Base-by-base conservation (phyloP, 164 flowering plant genomes). In the Tinospora cordifolia region DNA sequence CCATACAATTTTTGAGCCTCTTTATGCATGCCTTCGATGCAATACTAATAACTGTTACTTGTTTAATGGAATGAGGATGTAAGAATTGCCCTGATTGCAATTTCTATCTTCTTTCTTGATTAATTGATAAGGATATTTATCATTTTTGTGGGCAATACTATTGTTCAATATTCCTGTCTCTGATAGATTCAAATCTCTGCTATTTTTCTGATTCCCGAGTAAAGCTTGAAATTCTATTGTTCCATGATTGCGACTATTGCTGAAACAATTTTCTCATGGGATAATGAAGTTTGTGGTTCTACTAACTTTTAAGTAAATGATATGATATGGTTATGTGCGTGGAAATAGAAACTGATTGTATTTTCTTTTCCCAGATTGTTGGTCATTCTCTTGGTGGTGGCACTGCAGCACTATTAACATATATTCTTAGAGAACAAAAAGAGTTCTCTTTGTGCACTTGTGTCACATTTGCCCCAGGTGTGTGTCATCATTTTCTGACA, bases 381-480 rank as follows among this genome's bases (percentile, higher is more conserved):
- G 98, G 98, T 64, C 99, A 92, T 79, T 95, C 99, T 21, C 89
- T 95, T 44, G 99, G 99, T 75, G 99, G 98, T 73, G 99, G 99
- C 62, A 92, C 98, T 66, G 99, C 98, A 77, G 96, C 99, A 24
- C 75, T 95, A 21, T 78, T 95, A 68, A 88, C 99, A 40, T 95
- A 92, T 74, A 87, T 92, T 74, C 91, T 95, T 66, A 87, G 99
- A 40, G 99, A 95, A 72, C 87, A 83, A 66, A 87, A 85, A 77
- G 98, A 89, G 71, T 86, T 94, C 38, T 83, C 87, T 57, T 83
- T 90, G 11, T 77, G 75, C 75, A 88, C 90, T 63, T 94, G 97
- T 76, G 83, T 92, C 63, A 83, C 98, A 67, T 94, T 94, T 86
- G 98, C 94, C 68, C 97, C 98, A 80, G 99, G 99, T 75, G 81